Evolutionary conservation across 2,329 filamentous ascomycete genomes (phyloP).

Genomic region (Fusarium graminum): DNA sequence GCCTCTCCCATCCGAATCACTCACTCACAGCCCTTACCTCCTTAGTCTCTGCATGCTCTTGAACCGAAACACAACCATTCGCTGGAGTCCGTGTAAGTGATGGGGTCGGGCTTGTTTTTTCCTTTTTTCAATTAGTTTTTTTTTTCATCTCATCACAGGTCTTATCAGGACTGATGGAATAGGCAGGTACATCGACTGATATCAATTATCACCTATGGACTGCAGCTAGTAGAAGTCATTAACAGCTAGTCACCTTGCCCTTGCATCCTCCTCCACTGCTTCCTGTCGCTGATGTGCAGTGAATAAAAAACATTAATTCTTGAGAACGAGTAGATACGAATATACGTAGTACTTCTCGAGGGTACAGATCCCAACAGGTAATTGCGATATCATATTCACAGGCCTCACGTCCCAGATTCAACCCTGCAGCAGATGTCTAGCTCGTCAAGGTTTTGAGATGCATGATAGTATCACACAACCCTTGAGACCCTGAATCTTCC

Average conservation of each 20-base stretch:
- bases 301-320: not conserved
- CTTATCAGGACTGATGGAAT: slow-evolving; percentile 35
- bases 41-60: slow-evolving; percentile 33
- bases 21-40: slow-evolving; percentile 31
- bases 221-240: slow-evolving; percentile 4
- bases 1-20: slow-evolving; percentile 33
- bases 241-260: not conserved
- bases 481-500: slow-evolving; percentile 41
- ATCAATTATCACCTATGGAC: slow-evolving; percentile 2
- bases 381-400: slow-evolving; percentile 24
- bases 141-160: not conserved
- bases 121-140: slow-evolving; percentile 1
- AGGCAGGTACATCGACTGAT: slow-evolving; percentile 32
- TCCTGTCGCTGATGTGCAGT: not conserved
- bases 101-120: slow-evolving; percentile 18
- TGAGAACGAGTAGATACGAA: not conserved
- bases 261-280: slow-evolving; percentile 11
- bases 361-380: slow-evolving; percentile 1
- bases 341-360: not conserved
- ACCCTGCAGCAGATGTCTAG: slow-evolving; percentile 28
- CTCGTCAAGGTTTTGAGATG: slow-evolving; percentile 11
- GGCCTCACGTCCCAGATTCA: slow-evolving; percentile 42
- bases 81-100: slow-evolving; percentile 43
- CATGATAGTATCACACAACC: slow-evolving; percentile 27
- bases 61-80: slow-evolving; percentile 42